Conservation (phyloP, 352 stramenopile genomes). For the Thalassiosira allenii region DNA sequence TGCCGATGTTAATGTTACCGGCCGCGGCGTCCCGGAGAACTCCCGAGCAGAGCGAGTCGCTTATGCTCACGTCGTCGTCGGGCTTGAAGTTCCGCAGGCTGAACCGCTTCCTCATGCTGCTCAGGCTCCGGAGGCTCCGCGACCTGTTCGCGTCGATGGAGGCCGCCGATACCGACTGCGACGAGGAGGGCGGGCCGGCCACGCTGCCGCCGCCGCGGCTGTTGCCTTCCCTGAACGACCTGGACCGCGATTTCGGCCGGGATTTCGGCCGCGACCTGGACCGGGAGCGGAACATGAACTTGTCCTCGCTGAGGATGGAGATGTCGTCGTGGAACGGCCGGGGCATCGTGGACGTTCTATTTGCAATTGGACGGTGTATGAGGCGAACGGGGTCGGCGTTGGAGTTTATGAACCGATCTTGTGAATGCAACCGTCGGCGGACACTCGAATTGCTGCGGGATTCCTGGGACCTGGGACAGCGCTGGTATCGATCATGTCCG, state of each 20-base stretch:
- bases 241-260: no score
- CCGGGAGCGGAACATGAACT: not conserved
- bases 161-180: constrained; percentile 5
- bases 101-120: constrained; percentile 12
- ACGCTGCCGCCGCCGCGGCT: no score
- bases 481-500: no score
- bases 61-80: constrained; percentile 26
- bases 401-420: no score
- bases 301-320: constrained; percentile 26
- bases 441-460: no score
- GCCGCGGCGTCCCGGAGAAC: constrained; percentile 6
- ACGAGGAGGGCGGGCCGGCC: not conserved
- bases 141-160: not conserved
- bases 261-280: constrained; percentile 3
- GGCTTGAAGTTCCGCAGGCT: not conserved
- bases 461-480: no score
- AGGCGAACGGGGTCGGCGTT: no score
- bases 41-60: constrained; percentile 33
- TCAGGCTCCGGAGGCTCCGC: not conserved
- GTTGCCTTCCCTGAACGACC: no score
- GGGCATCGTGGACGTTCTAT: no score
- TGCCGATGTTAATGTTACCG: not conserved
- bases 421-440: no score
- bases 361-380: no score
- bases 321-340: constrained; percentile 31